These are phyloP conservation scores for Alternaria sp. DNA, from an alignment of 2,329 filamentous ascomycete species.

Conservation along the genomic window DNA sequence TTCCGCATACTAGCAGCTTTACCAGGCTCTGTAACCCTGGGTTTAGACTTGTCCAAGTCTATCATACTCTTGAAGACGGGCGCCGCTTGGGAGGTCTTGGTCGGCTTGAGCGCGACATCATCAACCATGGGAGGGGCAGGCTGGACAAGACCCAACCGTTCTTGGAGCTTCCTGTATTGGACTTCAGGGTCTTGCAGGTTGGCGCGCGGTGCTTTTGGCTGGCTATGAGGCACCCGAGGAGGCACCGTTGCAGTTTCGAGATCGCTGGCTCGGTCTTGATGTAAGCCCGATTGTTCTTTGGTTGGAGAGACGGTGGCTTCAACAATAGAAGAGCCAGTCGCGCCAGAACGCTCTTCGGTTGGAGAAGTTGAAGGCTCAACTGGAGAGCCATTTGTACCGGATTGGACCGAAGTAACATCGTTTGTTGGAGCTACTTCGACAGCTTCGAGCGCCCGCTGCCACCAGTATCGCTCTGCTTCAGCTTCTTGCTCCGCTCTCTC, in stretches of 20 bases:
- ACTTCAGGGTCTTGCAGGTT: slow-evolving; percentile 13
- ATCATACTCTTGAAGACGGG: slow-evolving; percentile 6
- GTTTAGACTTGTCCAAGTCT: background rate
- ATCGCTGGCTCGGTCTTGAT: background rate
- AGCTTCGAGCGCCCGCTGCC: slow-evolving; percentile 9
- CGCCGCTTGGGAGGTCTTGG: background rate
- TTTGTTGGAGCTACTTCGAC: background rate
- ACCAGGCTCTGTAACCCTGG: background rate
- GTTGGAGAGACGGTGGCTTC: background rate
- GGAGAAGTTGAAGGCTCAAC: background rate
- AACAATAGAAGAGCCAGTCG: background rate
- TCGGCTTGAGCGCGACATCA: background rate
- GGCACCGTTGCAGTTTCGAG: background rate
- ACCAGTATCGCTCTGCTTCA: slow-evolving; percentile 14
- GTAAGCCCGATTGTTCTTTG: background rate
- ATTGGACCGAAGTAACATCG: background rate
- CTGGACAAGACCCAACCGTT: slow-evolving; percentile 12
- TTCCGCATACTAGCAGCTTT: background rate
- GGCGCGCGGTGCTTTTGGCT: background rate
- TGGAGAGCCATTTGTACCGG: background rate
- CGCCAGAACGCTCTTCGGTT: background rate
- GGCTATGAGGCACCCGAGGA: background rate
- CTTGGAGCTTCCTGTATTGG: slow-evolving; percentile 18
- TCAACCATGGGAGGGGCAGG: background rate
- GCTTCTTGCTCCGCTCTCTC: slow-evolving; percentile 11